These are phyloP conservation scores for Trichoderma sp. DNA, from an alignment of 2,329 filamentous ascomycete species.

Conservation along the genomic window DNA sequence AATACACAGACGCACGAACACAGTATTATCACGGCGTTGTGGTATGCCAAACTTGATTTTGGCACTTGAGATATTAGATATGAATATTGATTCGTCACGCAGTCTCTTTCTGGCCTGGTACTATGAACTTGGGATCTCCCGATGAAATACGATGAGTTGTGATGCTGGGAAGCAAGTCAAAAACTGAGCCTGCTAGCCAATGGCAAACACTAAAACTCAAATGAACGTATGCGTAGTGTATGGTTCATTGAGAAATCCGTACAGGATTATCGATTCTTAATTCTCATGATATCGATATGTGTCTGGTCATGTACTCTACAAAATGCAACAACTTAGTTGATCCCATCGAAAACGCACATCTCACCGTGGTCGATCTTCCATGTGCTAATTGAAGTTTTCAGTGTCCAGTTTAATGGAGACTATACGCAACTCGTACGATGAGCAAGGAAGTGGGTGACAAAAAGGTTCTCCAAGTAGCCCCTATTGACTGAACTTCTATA, in stretches of 20 bases:
- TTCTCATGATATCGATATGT: background rate
- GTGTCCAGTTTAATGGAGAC: background rate
- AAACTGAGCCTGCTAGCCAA: background rate
- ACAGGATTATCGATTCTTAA: background rate
- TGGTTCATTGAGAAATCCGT: background rate
- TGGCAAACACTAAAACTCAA: background rate
- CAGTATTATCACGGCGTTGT: conserved; percentile 42
- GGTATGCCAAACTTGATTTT: conserved; percentile 35
- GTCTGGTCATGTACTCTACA: background rate
- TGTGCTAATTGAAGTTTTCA: background rate
- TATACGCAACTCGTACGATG: background rate
- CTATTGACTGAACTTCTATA: background rate
- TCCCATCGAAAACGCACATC: background rate
- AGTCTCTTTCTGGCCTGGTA: conserved; percentile 13
- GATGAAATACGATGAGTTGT: conserved; percentile 21
- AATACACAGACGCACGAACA: conserved; percentile 19
- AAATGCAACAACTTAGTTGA: background rate
- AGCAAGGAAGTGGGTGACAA: background rate
- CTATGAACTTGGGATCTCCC: background rate
- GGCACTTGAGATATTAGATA: conserved; percentile 37
- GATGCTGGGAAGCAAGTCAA: background rate
- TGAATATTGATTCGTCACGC: conserved; percentile 37
- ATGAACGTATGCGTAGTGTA: background rate
- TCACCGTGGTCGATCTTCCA: background rate
- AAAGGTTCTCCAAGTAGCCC: background rate